These are phyloP conservation scores for Hymenoscyphus fructigenus DNA, from an alignment of 2,329 filamentous ascomycete species.

Conservation along the genomic window DNA sequence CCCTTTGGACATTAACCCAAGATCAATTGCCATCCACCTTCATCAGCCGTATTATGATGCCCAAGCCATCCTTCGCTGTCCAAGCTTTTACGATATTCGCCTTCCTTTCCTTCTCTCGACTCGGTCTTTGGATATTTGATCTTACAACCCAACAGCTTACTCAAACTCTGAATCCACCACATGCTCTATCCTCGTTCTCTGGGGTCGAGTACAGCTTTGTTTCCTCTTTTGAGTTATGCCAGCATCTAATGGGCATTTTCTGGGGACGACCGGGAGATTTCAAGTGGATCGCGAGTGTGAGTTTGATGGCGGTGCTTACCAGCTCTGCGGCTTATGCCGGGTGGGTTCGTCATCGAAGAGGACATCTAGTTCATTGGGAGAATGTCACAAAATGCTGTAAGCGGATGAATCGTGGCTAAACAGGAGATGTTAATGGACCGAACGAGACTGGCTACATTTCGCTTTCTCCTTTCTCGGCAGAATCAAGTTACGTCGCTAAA, in stretches of 20 bases:
- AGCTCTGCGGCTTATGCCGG: conserved; percentile 39
- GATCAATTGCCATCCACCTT: conserved; percentile 22
- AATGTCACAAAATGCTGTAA: conserved; percentile 16
- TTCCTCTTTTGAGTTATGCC: conserved; percentile 42
- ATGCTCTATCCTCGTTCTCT: conserved; percentile 42
- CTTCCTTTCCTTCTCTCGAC: conserved; percentile 43
- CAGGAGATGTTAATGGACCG: too few relatives aligned
- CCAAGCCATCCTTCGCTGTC: conserved; percentile 21
- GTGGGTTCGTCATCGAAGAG: conserved; percentile 42
- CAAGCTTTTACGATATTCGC: conserved; percentile 40
- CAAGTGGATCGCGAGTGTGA: conserved; percentile 40
- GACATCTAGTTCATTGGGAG: conserved; percentile 45
- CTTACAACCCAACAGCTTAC: conserved; percentile 47
- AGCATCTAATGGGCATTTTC: conserved; percentile 40
- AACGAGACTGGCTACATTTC: too few relatives aligned
- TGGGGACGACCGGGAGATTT: conserved; percentile 41
- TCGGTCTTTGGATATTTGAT: conserved; percentile 47
- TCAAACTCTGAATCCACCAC: conserved; percentile 39
- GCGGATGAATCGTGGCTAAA: background rate
- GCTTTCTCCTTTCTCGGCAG: too few relatives aligned
- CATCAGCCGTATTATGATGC: conserved; percentile 14
- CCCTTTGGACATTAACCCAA: conserved; percentile 36
- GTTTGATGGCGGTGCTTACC: conserved; percentile 36
- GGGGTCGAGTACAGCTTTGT: conserved; percentile 44
- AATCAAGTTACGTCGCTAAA: too few relatives aligned